Base-by-base conservation (phyloP, 257 asterid genomes). In the Gentiana macrophylla region DNA sequence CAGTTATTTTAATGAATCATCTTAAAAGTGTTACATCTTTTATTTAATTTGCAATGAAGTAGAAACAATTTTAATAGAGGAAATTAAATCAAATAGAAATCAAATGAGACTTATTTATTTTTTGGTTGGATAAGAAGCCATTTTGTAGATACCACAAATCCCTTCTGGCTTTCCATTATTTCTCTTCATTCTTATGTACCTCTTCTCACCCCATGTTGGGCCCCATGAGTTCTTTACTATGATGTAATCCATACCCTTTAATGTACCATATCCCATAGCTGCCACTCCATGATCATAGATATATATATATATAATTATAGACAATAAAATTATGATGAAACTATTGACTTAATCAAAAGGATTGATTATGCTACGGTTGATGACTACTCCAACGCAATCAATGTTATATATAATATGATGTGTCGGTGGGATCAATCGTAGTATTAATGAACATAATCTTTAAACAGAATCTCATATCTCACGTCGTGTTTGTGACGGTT, bases 171-270 rank as follows among this genome's bases (percentile, higher is more conserved):
- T 78, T 6, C 79, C 86, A 10, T 74, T 78, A 53, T 68, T 76
- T 57, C 86, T 74, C 80, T 78, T 80, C 79, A 83, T 80, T 74
- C 84, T 80, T 32, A 83, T 78, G 61, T 62, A 80, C 6, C 88
- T 83, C 36, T 80, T 74, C 60, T 83, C 94, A 12, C 88, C 88
- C 86, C 89, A 84, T 52, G 68, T 74, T 1, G 82, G 64, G 7
- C 89, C 89, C 94, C 94, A 84, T 1, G 94, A 84, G 45, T 84
- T 84, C 84, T 80, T 80, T 48, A 84, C 82, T 7, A 76, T 68
- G 3, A 78, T 50, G 68, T 73, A 80, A 32, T 77, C 70, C 41
- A 53, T 13, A 2, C 64, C 60, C 36, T 45, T 65, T 15, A 55
- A 34, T 37, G 70, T 51, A 15, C 70, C 70, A 58, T 65, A 24